phyloP scores from a whole-genome alignment of 805 yeast species.

The Yarrowia osloensis region DNA sequence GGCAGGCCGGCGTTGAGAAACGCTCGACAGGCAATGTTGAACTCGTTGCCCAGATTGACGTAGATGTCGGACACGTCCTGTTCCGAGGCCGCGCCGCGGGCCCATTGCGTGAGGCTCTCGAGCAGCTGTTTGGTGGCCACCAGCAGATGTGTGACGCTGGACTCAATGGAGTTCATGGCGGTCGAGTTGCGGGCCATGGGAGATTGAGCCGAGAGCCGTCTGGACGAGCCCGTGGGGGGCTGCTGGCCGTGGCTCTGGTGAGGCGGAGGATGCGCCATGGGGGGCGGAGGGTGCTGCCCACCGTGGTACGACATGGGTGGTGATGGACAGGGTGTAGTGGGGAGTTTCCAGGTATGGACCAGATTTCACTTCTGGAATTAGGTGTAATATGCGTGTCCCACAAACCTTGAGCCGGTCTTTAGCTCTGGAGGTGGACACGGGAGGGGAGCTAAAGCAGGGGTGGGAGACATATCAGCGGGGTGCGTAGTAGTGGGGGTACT shows the following conservation, averaged over 20 bases:
- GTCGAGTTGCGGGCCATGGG: conserved; percentile 27
- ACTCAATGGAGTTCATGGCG: conserved; percentile 60
- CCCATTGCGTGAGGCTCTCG: conserved; percentile 90
- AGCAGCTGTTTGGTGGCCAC: conserved; percentile 86
- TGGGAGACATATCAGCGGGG: too few relatives aligned
- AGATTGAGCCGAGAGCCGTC: neutral
- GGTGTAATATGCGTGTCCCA: conserved; percentile 19
- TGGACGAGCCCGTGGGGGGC: conserved; percentile 2
- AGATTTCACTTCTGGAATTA: neutral
- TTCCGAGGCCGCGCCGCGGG: conserved; percentile 74
- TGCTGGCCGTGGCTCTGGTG: neutral
- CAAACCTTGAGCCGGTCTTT: neutral
- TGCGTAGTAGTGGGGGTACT: too few relatives aligned
- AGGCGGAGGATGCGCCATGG: conserved; percentile 4
- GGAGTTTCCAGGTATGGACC: neutral
- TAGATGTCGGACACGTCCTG: conserved; percentile 85
- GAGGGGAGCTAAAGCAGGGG: conserved; percentile 1
- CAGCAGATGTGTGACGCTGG: conserved; percentile 73
- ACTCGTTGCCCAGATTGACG: conserved; percentile 91
- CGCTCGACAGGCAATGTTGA: conserved; percentile 79
- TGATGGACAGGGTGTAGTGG: neutral
- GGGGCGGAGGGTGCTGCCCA: conserved; percentile 9
- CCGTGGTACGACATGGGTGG: conserved; percentile 24
- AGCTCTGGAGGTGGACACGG: neutral
- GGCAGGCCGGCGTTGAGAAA: conserved; percentile 79